phyloP scores from a whole-genome alignment of 2,329 filamentous ascomycete species.

The Calonectria montana region DNA sequence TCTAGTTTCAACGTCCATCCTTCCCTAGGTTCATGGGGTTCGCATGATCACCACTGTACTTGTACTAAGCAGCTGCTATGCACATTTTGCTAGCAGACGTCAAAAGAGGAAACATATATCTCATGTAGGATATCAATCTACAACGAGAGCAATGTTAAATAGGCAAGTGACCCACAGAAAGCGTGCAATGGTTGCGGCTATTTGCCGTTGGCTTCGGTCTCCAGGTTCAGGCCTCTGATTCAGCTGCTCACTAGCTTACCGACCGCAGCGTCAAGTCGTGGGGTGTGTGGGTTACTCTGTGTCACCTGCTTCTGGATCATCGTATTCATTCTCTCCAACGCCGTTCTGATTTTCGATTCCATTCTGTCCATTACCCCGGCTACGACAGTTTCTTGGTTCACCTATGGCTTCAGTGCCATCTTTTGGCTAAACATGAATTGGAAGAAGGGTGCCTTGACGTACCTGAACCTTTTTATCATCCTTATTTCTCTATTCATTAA shows the following conservation, averaged over 20 bases:
- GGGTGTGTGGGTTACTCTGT: conserved; percentile 38
- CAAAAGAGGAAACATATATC: background rate
- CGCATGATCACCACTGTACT: background rate
- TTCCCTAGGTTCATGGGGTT: background rate
- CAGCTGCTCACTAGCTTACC: conserved; percentile 30
- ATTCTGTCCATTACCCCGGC: conserved; percentile 42
- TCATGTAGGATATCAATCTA: background rate
- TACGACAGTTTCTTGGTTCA: conserved; percentile 43
- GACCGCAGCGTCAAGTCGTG: conserved; percentile 41
- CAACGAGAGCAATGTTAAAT: background rate
- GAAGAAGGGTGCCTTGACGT: conserved; percentile 32
- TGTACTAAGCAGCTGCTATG: background rate
- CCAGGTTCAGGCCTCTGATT: background rate
- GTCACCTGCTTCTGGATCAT: conserved; percentile 39
- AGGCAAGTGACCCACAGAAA: background rate
- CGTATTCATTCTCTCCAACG: conserved; percentile 41
- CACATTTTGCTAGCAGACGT: background rate
- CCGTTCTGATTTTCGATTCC: conserved; percentile 44
- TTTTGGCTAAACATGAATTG: conserved; percentile 43
- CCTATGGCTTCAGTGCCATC: conserved; percentile 36
- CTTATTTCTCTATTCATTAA: conserved; percentile 38
- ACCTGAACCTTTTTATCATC: conserved; percentile 36
- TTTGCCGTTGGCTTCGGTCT: background rate
- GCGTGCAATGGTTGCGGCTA: background rate
- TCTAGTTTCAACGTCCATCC: background rate